Conservation (phyloP, 116 monocot species). For the Iris pallida region DNA sequence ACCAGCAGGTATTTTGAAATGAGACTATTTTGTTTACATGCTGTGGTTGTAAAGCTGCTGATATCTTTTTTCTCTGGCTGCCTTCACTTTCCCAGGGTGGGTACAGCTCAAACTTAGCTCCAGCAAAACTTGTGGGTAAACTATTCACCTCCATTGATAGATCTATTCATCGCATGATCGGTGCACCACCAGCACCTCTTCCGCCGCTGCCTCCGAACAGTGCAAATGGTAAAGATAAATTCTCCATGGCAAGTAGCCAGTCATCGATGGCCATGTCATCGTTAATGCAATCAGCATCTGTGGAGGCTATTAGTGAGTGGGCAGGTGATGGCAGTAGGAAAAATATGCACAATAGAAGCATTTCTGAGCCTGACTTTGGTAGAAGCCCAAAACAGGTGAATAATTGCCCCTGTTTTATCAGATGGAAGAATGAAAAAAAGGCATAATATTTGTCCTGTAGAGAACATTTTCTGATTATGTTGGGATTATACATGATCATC, state of each 20-base stretch:
- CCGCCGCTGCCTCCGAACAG: constrained; percentile 35
- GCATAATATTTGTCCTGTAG: no score
- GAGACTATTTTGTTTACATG: no score
- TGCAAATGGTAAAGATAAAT: constrained; percentile 26
- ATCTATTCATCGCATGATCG: constrained; percentile 83
- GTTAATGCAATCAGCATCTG: constrained; percentile 58
- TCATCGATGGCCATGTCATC: constrained; percentile 67
- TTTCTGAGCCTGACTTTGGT: constrained; percentile 91
- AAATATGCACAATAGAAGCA: constrained; percentile 59
- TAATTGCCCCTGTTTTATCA: background rate
- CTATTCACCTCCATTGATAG: constrained; percentile 77
- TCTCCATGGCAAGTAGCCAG: constrained; percentile 43
- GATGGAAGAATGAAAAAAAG: background rate
- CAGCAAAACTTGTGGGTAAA: constrained; percentile 84
- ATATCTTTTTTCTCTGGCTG: background rate
- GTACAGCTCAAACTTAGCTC: constrained; percentile 67
- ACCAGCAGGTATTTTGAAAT: constrained; percentile 63
- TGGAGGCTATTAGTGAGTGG: constrained; percentile 63
- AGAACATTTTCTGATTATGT: no score
- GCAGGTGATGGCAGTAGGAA: constrained; percentile 37
- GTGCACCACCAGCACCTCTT: constrained; percentile 45
- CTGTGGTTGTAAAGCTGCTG: no score
- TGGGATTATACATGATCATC: background rate
- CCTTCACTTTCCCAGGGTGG: constrained; percentile 56
- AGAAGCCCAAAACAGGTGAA: constrained; percentile 54